phyloP scores from a whole-genome alignment of 768 basidiomycete genomes.

The Termitomyces eurrhizus region DNA sequence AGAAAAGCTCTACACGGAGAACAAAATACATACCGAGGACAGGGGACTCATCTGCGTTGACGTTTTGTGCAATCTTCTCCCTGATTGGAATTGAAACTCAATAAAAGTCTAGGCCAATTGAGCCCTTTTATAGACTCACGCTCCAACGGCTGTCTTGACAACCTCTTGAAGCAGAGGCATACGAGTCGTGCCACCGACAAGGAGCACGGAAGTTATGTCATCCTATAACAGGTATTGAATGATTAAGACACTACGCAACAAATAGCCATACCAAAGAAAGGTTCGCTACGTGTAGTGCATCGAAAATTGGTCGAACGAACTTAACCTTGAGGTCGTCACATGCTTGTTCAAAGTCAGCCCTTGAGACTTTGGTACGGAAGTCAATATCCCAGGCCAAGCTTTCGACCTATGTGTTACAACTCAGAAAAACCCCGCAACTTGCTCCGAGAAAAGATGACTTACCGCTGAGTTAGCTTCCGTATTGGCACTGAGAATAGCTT shows the following conservation, averaged over 20 bases:
- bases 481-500: conserved; percentile 92
- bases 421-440: conserved; percentile 3
- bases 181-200: conserved; percentile 88
- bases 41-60: conserved; percentile 95
- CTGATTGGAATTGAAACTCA: conserved; percentile 25
- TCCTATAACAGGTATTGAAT: conserved; percentile 38
- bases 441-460: conserved; percentile 21
- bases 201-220: conserved; percentile 82
- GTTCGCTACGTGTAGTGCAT: conserved; percentile 65
- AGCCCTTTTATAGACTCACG: conserved; percentile 40
- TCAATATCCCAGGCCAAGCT: conserved; percentile 89
- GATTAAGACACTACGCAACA: neutral
- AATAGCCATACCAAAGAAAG: conserved; percentile 53
- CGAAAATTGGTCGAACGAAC: conserved; percentile 70
- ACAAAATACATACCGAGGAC: conserved; percentile 59
- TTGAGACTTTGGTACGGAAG: conserved; percentile 73
- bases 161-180: conserved; percentile 91
- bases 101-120: neutral
- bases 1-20: neutral
- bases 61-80: conserved; percentile 86
- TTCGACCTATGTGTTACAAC: conserved; percentile 58
- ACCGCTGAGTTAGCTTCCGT: conserved; percentile 71
- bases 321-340: conserved; percentile 61
- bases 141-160: conserved; percentile 72
- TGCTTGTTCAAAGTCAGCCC: conserved; percentile 73